Conservation (phyloP, 345 rosid species). For the Salix suchowensis region DNA sequence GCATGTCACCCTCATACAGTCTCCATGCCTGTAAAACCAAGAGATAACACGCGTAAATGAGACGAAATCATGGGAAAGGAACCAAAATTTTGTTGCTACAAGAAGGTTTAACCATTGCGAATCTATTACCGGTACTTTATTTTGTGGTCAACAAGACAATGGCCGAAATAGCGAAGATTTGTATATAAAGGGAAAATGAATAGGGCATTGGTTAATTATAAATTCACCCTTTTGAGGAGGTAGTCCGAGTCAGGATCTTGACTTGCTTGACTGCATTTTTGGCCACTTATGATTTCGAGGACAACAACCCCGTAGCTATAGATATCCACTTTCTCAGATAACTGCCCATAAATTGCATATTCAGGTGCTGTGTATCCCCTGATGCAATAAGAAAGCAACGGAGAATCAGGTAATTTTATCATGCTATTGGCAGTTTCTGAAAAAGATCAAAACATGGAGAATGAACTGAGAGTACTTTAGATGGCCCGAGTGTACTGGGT, state of each 20-base stretch:
- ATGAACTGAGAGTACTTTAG: too few relatives aligned
- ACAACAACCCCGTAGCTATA: slow-evolving; percentile 42
- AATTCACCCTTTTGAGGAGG: slow-evolving; percentile 23
- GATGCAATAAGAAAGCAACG: too few relatives aligned
- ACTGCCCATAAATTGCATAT: slow-evolving; percentile 39
- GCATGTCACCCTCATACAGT: slow-evolving; percentile 20
- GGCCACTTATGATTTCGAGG: slow-evolving; percentile 37
- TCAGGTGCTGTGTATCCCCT: slow-evolving; percentile 43
- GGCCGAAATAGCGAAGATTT: too few relatives aligned
- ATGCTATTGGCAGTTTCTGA: too few relatives aligned
- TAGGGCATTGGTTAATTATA: neutral
- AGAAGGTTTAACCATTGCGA: too few relatives aligned
- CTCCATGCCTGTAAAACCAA: slow-evolving; percentile 27
- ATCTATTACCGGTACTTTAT: too few relatives aligned
- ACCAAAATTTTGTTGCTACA: too few relatives aligned
- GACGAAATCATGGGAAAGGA: neutral
- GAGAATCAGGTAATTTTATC: too few relatives aligned
- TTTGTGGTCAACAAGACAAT: too few relatives aligned
- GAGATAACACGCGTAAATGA: neutral
- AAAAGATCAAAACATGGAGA: too few relatives aligned
- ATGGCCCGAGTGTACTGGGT: too few relatives aligned
- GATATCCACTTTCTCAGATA: slow-evolving; percentile 37
- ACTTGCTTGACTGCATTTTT: slow-evolving; percentile 17
- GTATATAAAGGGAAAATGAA: slow-evolving; percentile 4
- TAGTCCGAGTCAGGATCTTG: slow-evolving; percentile 10